These are phyloP conservation scores for Leptodontidium sp. DNA, from an alignment of 2,329 filamentous ascomycete genomes.

Conservation along the genomic window DNA sequence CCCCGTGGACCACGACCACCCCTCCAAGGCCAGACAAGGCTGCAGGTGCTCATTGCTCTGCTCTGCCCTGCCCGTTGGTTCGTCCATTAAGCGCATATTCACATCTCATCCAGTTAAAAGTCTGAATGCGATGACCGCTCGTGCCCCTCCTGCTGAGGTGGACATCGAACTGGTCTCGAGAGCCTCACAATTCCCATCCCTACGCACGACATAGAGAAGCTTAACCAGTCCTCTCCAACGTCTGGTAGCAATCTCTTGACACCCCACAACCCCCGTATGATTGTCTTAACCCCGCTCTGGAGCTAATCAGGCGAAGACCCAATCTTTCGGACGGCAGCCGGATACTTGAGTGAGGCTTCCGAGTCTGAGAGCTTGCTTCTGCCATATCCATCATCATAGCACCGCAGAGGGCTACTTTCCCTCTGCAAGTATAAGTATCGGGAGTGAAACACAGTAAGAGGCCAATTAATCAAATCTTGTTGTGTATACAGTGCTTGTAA, in stretches of 20 bases:
- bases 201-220: neutral
- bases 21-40: too few species aligned
- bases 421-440: neutral
- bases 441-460: neutral
- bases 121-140: neutral
- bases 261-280: constrained; percentile 17
- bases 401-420: neutral
- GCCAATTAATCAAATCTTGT: neutral
- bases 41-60: too few species aligned
- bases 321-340: neutral
- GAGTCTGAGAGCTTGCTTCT: neutral
- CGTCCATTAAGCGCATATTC: constrained; percentile 16
- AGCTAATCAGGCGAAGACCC: neutral
- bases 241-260: neutral
- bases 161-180: neutral
- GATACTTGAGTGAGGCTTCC: constrained; percentile 1
- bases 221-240: neutral
- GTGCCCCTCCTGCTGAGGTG: neutral
- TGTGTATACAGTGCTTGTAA: neutral
- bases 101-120: neutral
- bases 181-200: neutral
- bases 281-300: neutral
- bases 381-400: neutral
- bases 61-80: neutral
- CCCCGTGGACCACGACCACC: too few species aligned